phyloP scores from a whole-genome alignment of 129 eudicot species.

The Pittosporum tobira region DNA sequence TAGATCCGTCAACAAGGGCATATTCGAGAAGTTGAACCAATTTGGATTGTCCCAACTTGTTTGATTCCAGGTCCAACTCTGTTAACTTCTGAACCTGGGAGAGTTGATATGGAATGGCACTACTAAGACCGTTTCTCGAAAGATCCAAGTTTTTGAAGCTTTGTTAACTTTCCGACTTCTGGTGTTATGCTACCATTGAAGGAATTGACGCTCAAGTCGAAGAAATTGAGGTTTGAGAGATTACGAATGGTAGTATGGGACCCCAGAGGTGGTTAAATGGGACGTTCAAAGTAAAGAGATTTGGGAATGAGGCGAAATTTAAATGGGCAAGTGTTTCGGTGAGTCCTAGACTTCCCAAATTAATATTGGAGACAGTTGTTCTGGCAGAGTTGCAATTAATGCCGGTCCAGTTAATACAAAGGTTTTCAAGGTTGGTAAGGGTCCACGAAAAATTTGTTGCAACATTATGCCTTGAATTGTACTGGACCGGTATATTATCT shows the following conservation, averaged over 20 bases:
- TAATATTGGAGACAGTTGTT: slow-evolving; percentile 30
- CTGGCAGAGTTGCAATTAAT: slow-evolving; percentile 34
- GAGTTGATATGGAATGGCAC: too few relatives aligned
- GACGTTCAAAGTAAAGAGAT: slow-evolving; percentile 43
- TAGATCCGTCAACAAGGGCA: too few relatives aligned
- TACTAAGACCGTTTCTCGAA: too few relatives aligned
- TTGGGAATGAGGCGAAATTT: slow-evolving; percentile 42
- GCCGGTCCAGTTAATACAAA: slow-evolving; percentile 75
- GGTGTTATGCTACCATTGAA: slow-evolving; percentile 34
- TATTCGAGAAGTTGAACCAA: too few relatives aligned
- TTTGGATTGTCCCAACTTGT: too few relatives aligned
- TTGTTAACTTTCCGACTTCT: slow-evolving; percentile 43
- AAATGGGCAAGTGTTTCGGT: slow-evolving; percentile 37
- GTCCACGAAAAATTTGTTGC: too few relatives aligned
- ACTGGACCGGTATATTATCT: too few relatives aligned
- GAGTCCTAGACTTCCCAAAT: slow-evolving; percentile 28
- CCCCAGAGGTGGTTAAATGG: slow-evolving; percentile 29
- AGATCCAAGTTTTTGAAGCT: slow-evolving; percentile 35
- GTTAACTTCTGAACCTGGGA: too few relatives aligned
- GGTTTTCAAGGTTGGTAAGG: slow-evolving; percentile 27
- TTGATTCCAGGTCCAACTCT: too few relatives aligned
- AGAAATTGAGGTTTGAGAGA: slow-evolving; percentile 33
- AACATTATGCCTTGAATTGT: too few relatives aligned
- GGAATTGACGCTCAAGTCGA: slow-evolving; percentile 53
- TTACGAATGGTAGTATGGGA: slow-evolving; percentile 42